Conservation (phyloP, 163 green algal genomes). For the Chlamydomonas reinhardtii region DNA sequence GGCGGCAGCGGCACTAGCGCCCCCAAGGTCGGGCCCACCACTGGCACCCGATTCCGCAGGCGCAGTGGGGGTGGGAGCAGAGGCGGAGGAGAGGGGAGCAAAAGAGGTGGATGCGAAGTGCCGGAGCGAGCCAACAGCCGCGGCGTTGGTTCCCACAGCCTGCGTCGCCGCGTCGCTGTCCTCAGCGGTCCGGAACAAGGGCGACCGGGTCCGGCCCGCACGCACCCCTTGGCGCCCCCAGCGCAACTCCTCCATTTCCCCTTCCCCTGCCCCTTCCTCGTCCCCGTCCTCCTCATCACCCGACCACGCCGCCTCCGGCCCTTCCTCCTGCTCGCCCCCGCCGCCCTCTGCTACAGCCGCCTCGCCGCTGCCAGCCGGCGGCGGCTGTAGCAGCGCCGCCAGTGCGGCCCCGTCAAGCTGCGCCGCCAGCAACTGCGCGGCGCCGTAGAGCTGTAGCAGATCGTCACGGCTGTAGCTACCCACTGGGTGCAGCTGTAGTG, state of each 20-base stretch:
- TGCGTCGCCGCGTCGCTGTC: too few species aligned
- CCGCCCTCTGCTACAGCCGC: neutral
- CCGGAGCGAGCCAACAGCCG: too few species aligned
- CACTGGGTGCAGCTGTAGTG: neutral
- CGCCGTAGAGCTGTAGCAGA: slow-evolving; percentile 30
- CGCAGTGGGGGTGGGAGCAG: neutral
- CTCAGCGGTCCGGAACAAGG: too few species aligned
- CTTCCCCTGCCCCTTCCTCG: neutral
- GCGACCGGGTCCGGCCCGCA: too few species aligned
- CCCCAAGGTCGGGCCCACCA: too few species aligned
- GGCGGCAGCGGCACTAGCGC: neutral
- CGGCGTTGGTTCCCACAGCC: too few species aligned
- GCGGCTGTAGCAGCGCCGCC: neutral
- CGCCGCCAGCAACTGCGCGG: neutral
- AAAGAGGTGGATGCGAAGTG: too few species aligned
- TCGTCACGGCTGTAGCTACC: neutral
- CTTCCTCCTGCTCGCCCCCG: neutral
- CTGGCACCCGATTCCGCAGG: neutral
- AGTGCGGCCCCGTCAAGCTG: neutral
- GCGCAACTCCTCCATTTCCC: too few species aligned
- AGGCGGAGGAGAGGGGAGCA: too few species aligned
- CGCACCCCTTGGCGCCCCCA: too few species aligned
- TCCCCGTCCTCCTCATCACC: neutral
- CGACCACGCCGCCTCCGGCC: too few species aligned
- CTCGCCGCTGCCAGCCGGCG: neutral